Evolutionary conservation across 345 rosid species (phyloP), one percentile per base, ranked within the genome.

Genomic region (Cardiospermum halicacabum): DNA sequence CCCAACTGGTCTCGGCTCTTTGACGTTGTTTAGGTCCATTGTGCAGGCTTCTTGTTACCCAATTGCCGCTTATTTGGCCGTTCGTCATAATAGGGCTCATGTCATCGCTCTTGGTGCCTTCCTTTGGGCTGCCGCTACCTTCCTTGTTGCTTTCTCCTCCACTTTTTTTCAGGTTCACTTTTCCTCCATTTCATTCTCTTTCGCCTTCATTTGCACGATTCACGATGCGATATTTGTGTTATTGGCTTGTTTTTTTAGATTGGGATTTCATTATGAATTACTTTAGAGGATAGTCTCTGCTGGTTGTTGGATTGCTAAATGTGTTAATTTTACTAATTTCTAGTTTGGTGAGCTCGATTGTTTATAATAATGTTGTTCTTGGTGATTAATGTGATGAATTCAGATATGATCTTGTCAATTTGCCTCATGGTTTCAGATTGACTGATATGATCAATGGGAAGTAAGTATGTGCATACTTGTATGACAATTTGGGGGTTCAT

Each of bases 1-100:
- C 71, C 97, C 96, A 16, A 88, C 96, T 0, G 92, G 91, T 1
- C 75, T 93, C 50, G 98, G 96, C 2, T 84, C 95, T 1, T 73
- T 93, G 24, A 86, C 96, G 19, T 75, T 90, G 36, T 68, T 86
- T 37, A 72, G 89, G 66, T 84, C 89, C 60, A 72, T 80, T 18
- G 90, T 86, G 3, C 91, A 84, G 72, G 66, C 83, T 16, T 59
- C 72, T 51, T 82, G 87, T 56, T 88, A 83, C 75, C 91, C 89
- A 1, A 49, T 88, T 6, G 91, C 91, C 0, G 95, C 82, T 43
- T 88, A 83, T 72, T 67, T 88, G 31, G 84, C 85, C 22, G 60
- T 72, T 12, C 80, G 75, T 24, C 83, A 83, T 58, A 88, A 83
- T 67, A 81, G 95, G 18, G 87, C 84, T 47, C 87, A 78, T 68